Percentiles rank a stretch among this genome's conserved stretches.
Conservation (phyloP, 148 eudicot genomes). For the Rhododendron vialii region DNA sequence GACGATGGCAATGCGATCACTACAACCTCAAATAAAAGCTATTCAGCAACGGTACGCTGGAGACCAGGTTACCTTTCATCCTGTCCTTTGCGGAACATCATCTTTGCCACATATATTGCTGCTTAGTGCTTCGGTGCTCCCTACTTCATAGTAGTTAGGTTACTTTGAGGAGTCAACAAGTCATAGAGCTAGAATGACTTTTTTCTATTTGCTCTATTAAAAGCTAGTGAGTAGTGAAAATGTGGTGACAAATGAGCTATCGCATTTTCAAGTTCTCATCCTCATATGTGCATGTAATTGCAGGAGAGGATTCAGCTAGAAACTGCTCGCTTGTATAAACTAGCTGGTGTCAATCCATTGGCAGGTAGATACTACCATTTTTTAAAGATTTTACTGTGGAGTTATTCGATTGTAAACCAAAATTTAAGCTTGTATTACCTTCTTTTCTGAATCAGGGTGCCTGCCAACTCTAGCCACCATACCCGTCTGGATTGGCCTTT, state of each 20-base stretch:
- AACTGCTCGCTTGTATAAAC: slow-evolving; percentile 84
- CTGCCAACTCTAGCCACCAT: slow-evolving; percentile 92
- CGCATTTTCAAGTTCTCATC: not conserved
- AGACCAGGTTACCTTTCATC: slow-evolving; percentile 64
- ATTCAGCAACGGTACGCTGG: slow-evolving; percentile 92
- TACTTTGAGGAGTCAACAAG: not conserved
- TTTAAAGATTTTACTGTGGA: not conserved
- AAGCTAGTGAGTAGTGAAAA: not conserved
- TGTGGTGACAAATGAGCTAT: not conserved
- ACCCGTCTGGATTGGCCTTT: slow-evolving; percentile 98
- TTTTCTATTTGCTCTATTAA: not conserved
- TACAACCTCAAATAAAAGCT: slow-evolving; percentile 97
- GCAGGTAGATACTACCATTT: slow-evolving; percentile 51
- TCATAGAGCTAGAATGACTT: not conserved
- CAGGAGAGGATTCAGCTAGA: slow-evolving; percentile 93
- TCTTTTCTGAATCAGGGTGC: slow-evolving; percentile 51
- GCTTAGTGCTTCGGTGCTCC: too few relatives aligned
- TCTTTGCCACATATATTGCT: not conserved
- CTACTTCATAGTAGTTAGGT: not conserved
- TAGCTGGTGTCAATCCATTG: slow-evolving; percentile 87
- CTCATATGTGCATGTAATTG: slow-evolving; percentile 20
- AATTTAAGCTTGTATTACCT: not conserved
- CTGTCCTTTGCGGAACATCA: not conserved
- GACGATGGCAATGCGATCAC: slow-evolving; percentile 83
- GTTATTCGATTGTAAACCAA: not conserved